These are phyloP conservation scores for Fusarium anthophilum DNA, from an alignment of 2,329 filamentous ascomycete species.

Conservation along the genomic window DNA sequence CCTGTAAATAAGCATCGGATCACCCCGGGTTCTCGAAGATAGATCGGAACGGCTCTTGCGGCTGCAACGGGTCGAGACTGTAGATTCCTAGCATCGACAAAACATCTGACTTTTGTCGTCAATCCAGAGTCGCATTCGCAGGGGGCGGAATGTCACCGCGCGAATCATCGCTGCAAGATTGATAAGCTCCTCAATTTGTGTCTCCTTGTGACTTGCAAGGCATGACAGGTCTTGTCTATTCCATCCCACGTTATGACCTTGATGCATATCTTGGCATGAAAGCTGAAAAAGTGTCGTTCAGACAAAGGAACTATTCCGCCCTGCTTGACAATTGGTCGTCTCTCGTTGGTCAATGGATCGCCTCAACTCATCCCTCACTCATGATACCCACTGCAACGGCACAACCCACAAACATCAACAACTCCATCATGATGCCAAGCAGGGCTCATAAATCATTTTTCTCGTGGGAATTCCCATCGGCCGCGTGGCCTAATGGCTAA, in stretches of 20 bases:
- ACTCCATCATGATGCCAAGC: slow-evolving; percentile 3
- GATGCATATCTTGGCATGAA: neutral
- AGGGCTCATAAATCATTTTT: neutral
- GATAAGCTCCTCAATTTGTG: slow-evolving; percentile 22
- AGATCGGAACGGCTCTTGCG: slow-evolving; percentile 32
- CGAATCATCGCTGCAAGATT: slow-evolving; percentile 33
- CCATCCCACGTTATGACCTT: neutral
- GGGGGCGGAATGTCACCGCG: neutral
- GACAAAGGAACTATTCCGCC: slow-evolving; percentile 11
- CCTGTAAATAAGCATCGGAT: slow-evolving; percentile 26
- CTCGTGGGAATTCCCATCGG: neutral
- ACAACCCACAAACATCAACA: neutral
- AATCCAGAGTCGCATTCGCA: neutral
- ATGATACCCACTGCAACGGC: slow-evolving; percentile 1
- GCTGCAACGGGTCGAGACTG: slow-evolving; percentile 17
- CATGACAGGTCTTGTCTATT: neutral
- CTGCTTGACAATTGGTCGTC: neutral
- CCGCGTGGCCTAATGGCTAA: slow-evolving; percentile 40
- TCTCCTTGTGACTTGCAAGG: neutral
- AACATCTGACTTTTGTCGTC: neutral
- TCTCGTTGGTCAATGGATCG: neutral
- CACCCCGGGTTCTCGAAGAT: slow-evolving; percentile 36
- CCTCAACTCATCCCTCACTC: neutral
- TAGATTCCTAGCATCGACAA: neutral
- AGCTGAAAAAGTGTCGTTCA: neutral